phyloP scores from a whole-genome alignment of 1,284 basidiomycete species.

The Grifola frondosa region DNA sequence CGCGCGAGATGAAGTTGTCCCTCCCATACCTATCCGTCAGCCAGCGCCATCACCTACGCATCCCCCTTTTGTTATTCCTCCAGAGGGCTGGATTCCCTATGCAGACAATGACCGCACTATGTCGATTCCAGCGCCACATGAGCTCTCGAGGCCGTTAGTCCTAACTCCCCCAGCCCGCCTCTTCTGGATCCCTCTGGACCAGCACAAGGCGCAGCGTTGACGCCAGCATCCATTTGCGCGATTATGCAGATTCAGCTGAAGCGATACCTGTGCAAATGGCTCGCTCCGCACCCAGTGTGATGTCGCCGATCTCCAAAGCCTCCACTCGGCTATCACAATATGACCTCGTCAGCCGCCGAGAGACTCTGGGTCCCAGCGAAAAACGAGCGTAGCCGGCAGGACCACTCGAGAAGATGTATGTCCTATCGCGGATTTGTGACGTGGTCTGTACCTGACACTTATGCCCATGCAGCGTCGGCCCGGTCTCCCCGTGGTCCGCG shows the following conservation, averaged over 20 bases:
- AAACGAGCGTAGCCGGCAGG: constrained; percentile 6
- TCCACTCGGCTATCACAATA: constrained; percentile 31
- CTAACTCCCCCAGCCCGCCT: constrained; percentile 11
- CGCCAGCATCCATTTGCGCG: constrained; percentile 16
- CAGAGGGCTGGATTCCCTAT: constrained; percentile 43
- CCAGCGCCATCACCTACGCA: constrained; percentile 24
- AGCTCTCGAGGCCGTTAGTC: constrained; percentile 30
- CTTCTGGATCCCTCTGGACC: constrained; percentile 7
- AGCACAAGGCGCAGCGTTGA: constrained; percentile 8
- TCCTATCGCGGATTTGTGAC: constrained; percentile 8
- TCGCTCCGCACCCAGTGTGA: constrained; percentile 9
- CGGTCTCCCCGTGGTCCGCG: constrained; percentile 25
- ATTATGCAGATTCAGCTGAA: constrained; percentile 20
- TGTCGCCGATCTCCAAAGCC: constrained; percentile 28
- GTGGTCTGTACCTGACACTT: neutral
- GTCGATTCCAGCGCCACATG: constrained; percentile 40
- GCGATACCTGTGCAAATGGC: constrained; percentile 8
- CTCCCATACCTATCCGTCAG: constrained; percentile 36
- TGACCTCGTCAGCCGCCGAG: constrained; percentile 25
- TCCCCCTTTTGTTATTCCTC: constrained; percentile 26
- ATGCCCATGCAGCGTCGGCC: constrained; percentile 11
- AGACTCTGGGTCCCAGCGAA: constrained; percentile 14
- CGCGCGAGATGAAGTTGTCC: constrained; percentile 13
- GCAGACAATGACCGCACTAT: constrained; percentile 31
- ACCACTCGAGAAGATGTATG: constrained; percentile 21